Base-by-base conservation (phyloP, 768 basidiomycete genomes). In the Pholiota microspora region DNA sequence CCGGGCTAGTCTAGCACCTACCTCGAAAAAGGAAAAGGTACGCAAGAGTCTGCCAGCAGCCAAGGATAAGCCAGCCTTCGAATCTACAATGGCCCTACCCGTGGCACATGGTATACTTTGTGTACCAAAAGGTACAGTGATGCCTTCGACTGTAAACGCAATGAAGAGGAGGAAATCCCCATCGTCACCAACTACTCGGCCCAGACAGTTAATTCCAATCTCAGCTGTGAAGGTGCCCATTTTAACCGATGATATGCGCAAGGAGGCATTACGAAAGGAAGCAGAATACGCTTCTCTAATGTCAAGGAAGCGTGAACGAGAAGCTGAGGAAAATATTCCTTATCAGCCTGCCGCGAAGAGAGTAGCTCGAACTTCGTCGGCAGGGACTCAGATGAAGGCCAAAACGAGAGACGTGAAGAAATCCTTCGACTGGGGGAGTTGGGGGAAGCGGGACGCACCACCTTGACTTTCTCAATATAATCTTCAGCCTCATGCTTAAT, bases 181-280 rank as follows among this genome's bases (percentile, higher is more conserved):
- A 25, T 34, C n/a, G 18, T 27, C 40, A 13, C n/a, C 45, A 28
- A 53, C 35, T 23, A 13, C 47, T 2, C 27, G 27, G 10, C 12
- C 53, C 27, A 65, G 65, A 44, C 55, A 57, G 7, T 38, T 67
- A 44, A 65, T 56, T 42, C 67, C 63, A 2, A 66, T 70, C 13
- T 68, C 66, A 13, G 52, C 64, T 2, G 58, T 69, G n/a, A 62
- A 68, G 46, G 50, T 69, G 25, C 68, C 67, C 9, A 15, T 59
- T n/a, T 60, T 69, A 24, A 56, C 64, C 15, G 29, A 28, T 7
- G 49, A 59, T 29, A 35, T 59, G 47, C 47, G 56, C 13, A 18
- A 54, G 21, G 49, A 60, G 36, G 53, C 58, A 25, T 36, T 54
- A 16, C 16, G 16, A 28, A 8, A 21, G 16, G 51, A 51, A n/a